Conservation (phyloP, 2,329 filamentous ascomycete species). For the Ophiocordyceps unilateralis region DNA sequence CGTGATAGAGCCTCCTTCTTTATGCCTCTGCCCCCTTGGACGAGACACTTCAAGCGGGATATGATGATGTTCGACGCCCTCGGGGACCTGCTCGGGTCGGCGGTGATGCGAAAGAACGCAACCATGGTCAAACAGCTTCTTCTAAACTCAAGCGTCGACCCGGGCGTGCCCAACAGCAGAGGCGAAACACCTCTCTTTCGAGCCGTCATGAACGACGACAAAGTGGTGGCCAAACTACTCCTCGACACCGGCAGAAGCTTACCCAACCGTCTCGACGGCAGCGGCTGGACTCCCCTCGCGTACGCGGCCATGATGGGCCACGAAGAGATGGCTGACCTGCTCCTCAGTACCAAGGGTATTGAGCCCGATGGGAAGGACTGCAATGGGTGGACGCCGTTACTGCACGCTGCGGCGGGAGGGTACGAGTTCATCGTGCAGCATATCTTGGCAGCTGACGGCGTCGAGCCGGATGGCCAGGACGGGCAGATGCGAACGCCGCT, state of each 20-base stretch:
- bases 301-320: neutral
- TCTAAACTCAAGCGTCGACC: neutral
- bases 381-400: neutral
- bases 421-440: neutral
- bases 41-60: neutral
- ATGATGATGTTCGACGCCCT: neutral
- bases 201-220: neutral
- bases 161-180: neutral
- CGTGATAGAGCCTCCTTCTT: neutral
- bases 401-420: neutral
- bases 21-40: neutral
- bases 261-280: neutral
- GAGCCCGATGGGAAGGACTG: neutral
- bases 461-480: neutral
- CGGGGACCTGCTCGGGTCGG: neutral
- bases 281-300: neutral
- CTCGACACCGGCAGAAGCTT: neutral
- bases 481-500: neutral
- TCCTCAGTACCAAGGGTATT: neutral
- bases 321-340: neutral
- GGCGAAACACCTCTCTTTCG: neutral
- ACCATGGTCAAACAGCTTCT: neutral
- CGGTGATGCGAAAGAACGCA: neutral
- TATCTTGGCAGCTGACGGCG: neutral
- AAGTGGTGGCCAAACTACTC: neutral